Evolutionary conservation across 192 early-diverging fungal species (phyloP).

Genomic region (Obelidium mucronatum): DNA sequence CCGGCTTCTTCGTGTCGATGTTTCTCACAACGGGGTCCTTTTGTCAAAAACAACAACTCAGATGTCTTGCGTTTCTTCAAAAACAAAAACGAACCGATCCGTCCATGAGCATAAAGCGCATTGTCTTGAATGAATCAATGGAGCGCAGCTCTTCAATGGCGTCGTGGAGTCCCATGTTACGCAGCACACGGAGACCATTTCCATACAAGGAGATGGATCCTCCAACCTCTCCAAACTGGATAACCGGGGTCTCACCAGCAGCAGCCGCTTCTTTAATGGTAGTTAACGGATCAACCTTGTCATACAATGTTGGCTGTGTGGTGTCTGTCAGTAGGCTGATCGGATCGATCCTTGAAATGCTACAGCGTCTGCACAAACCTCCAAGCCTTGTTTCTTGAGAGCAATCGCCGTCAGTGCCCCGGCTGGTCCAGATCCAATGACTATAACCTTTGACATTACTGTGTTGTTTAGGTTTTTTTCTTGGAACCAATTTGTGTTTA

Average conservation of each 20-base stretch:
- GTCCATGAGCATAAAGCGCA: neutral
- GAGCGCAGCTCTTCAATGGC: neutral
- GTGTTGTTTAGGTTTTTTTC: too few species aligned
- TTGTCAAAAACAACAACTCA: neutral
- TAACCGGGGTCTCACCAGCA: neutral
- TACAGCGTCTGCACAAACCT: too few species aligned
- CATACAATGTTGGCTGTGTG: conserved; percentile 6
- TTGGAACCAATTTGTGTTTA: too few species aligned
- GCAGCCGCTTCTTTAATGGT: neutral
- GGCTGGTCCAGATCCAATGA: too few species aligned
- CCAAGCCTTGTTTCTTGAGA: too few species aligned
- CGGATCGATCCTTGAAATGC: too few species aligned
- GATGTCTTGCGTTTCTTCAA: neutral
- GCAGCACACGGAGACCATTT: neutral
- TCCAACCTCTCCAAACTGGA: conserved; percentile 20
- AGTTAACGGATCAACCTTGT: neutral
- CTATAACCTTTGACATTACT: too few species aligned
- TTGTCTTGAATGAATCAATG: neutral
- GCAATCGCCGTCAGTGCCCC: too few species aligned
- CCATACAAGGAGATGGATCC: conserved; percentile 1
- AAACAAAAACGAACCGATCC: conserved; percentile 4
- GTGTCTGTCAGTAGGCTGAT: too few species aligned
- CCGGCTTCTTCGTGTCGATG: neutral
- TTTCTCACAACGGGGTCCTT: neutral
- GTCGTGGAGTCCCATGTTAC: neutral